Conservation (phyloP, 441 rosid species). For the Raphanus hybrid region DNA sequence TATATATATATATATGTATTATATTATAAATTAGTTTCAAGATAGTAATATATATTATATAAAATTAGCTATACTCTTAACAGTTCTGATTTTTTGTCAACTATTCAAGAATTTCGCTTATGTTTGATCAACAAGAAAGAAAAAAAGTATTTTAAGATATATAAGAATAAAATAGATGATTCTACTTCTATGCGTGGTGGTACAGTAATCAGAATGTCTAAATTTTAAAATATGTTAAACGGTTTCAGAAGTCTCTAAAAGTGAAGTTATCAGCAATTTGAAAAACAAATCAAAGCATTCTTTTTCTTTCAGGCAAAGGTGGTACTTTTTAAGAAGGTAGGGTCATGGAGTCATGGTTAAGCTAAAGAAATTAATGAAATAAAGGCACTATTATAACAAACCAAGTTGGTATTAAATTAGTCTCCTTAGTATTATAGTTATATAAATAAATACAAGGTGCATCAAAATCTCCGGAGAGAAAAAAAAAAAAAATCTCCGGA, state of each 20-base stretch:
- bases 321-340: conserved; percentile 16
- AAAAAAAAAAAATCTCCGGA: conserved; percentile 39
- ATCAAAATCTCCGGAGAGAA: conserved; percentile 42
- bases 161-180: not conserved
- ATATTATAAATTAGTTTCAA: not conserved
- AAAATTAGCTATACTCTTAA: not conserved
- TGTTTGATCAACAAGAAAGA: not conserved
- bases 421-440: not conserved
- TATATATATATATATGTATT: not conserved
- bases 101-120: not conserved
- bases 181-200: conserved; percentile 10
- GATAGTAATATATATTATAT: not conserved
- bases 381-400: conserved; percentile 43
- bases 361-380: conserved; percentile 32
- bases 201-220: not conserved
- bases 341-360: conserved; percentile 38
- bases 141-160: not conserved
- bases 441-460: conserved; percentile 23
- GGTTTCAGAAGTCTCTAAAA: not conserved
- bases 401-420: conserved; percentile 24
- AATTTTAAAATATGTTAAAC: not conserved
- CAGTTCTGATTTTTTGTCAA: not conserved
- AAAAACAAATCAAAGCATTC: not conserved
- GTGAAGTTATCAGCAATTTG: not conserved
- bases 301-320: conserved; percentile 16